Conservation (phyloP, 805 yeast species). For the Teunomyces lycoperdinae region DNA sequence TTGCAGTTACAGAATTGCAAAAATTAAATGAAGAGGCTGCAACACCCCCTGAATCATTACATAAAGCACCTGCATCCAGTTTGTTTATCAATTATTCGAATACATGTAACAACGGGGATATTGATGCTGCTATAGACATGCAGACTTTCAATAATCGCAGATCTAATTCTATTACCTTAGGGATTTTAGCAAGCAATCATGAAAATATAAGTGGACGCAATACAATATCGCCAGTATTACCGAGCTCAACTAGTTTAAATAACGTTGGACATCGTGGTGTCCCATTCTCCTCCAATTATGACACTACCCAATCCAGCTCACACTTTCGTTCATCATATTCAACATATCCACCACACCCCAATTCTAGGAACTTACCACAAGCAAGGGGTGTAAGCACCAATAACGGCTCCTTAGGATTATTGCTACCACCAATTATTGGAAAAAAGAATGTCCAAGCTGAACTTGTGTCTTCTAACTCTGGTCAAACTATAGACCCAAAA, state of each 20-base stretch:
- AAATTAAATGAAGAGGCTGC: conserved; percentile 6
- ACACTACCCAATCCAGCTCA: background rate
- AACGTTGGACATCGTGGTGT: background rate
- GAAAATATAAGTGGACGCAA: conserved; percentile 1
- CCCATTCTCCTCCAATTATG: background rate
- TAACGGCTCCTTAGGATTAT: background rate
- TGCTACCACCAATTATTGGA: background rate
- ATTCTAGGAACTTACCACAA: conserved; percentile 5
- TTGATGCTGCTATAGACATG: conserved; percentile 5
- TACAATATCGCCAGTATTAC: background rate
- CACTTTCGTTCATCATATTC: conserved; percentile 5
- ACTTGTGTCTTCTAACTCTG: background rate
- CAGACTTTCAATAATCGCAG: conserved; percentile 7
- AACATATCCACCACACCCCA: conserved; percentile 13
- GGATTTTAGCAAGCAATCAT: conserved; percentile 10
- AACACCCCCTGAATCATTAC: background rate
- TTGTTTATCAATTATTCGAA: conserved; percentile 8
- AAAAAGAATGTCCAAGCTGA: background rate
- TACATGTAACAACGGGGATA: conserved; percentile 6
- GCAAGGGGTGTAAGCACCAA: background rate
- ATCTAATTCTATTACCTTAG: conserved; percentile 22
- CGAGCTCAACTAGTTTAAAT: background rate
- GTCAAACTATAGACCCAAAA: background rate
- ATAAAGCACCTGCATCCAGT: background rate
- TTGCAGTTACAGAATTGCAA: conserved; percentile 10